Percentiles rank a stretch among this genome's conserved stretches.
These are phyloP conservation scores for Plasmodium adleri DNA, from an alignment of 169 alveolate species.

Conservation along the genomic window DNA sequence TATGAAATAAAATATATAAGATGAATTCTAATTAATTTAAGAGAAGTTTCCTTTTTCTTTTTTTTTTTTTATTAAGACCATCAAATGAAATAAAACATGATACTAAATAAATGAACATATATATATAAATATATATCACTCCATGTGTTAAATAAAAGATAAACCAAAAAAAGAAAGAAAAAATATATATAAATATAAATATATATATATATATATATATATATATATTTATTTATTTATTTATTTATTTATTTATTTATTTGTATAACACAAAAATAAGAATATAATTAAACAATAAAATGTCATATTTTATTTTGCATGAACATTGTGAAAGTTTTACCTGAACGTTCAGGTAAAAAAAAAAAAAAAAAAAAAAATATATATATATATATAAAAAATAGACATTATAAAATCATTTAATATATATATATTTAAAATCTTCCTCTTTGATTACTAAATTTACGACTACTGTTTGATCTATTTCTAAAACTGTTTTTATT, in stretches of 20 bases:
- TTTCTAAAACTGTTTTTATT: conserved; percentile 32
- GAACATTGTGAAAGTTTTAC: no score
- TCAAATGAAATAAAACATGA: neutral
- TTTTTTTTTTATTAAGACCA: no score
- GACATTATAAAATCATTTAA: neutral
- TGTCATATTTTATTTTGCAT: no score
- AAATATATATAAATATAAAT: conserved; percentile 6
- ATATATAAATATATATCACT: conserved; percentile 6
- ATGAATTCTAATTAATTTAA: no score
- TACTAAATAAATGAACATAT: neutral
- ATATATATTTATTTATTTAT: conserved; percentile 10
- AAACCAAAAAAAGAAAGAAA: neutral
- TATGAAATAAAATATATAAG: no score
- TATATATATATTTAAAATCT: conserved; percentile 17
- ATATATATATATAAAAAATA: neutral
- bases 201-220: conserved; percentile 34
- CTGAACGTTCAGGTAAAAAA: neutral
- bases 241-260: no score
- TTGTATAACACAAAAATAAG: neutral
- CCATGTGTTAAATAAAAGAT: neutral
- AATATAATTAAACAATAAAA: neutral
- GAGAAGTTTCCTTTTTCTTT: no score
- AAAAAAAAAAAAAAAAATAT: neutral
- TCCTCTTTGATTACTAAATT: conserved; percentile 59
- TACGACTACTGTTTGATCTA: conserved; percentile 48